These are phyloP conservation scores for Auriscalpium vulgare DNA, from an alignment of 768 basidiomycete species.

Conservation along the genomic window DNA sequence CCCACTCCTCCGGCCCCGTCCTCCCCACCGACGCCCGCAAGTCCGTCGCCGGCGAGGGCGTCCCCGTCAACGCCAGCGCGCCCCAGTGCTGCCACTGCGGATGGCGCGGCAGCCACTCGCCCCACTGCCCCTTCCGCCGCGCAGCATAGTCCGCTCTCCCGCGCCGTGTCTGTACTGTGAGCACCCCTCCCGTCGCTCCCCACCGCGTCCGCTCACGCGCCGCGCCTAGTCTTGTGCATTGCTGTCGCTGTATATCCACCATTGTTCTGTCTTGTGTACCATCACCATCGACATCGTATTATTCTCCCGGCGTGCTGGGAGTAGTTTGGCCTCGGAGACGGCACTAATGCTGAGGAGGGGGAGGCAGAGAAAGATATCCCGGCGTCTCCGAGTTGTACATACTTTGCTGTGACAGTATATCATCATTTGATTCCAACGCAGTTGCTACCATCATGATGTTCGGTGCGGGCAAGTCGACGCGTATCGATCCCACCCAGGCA, in stretches of 20 bases:
- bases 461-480: too few species aligned
- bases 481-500: neutral
- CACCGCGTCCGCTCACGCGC: neutral
- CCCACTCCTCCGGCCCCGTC: neutral
- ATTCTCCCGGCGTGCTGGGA: neutral
- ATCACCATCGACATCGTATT: slow-evolving; percentile 2
- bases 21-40: slow-evolving; percentile 8
- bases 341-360: neutral
- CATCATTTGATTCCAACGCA: neutral
- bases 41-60: slow-evolving; percentile 18
- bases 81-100: slow-evolving; percentile 71
- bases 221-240: neutral
- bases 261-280: slow-evolving; percentile 16
- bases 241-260: neutral
- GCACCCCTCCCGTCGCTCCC: neutral
- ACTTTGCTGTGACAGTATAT: neutral
- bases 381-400: neutral
- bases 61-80: slow-evolving; percentile 39
- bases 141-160: slow-evolving; percentile 21
- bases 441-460: neutral
- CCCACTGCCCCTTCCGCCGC: slow-evolving; percentile 50
- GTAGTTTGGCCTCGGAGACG: neutral
- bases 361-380: neutral
- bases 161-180: neutral
- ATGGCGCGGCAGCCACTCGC: slow-evolving; percentile 45